phyloP scores from a whole-genome alignment of 2,329 filamentous ascomycete species.

The Diplodia seriata region DNA sequence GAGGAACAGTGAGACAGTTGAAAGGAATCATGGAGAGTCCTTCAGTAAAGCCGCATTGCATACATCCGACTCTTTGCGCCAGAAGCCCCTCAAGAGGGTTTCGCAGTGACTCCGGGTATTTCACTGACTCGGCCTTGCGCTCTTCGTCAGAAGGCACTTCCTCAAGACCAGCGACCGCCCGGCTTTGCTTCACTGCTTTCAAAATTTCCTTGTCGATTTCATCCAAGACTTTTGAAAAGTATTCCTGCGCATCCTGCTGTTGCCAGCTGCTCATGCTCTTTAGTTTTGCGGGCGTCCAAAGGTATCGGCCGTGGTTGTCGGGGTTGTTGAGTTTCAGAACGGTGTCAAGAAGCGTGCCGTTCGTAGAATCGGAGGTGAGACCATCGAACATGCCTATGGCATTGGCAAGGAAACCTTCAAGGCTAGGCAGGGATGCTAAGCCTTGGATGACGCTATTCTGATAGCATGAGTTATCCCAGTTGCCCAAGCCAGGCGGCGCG shows the following conservation, averaged over 20 bases:
- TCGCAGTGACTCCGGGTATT: constrained; percentile 47
- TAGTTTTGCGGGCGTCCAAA: constrained; percentile 82
- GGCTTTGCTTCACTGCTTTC: constrained; percentile 53
- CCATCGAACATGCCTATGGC: constrained; percentile 44
- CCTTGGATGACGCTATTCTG: constrained; percentile 93
- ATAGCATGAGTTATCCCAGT: constrained; percentile 95
- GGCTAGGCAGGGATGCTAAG: constrained; percentile 74
- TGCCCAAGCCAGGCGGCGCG: constrained; percentile 73
- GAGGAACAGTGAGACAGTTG: constrained; percentile 87
- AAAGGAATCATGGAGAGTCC: constrained; percentile 90
- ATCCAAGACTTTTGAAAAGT: constrained; percentile 88
- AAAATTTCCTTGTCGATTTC: constrained; percentile 79
- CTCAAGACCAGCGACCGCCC: constrained; percentile 22
- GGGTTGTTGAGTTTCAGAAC: constrained; percentile 73
- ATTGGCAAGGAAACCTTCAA: constrained; percentile 68
- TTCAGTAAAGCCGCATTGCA: constrained; percentile 83
- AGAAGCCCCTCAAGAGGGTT: constrained; percentile 89
- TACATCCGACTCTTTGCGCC: constrained; percentile 88
- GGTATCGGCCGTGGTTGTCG: constrained; percentile 72
- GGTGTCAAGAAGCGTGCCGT: constrained; percentile 66
- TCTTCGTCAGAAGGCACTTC: constrained; percentile 24
- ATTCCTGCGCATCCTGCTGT: constrained; percentile 97
- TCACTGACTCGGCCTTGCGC: constrained; percentile 15
- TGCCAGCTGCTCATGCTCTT: constrained; percentile 96
- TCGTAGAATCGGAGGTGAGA: constrained; percentile 54